These are phyloP conservation scores for Fraxinus pennsylvanica DNA, from an alignment of 257 asterid species.

Conservation along the genomic window DNA sequence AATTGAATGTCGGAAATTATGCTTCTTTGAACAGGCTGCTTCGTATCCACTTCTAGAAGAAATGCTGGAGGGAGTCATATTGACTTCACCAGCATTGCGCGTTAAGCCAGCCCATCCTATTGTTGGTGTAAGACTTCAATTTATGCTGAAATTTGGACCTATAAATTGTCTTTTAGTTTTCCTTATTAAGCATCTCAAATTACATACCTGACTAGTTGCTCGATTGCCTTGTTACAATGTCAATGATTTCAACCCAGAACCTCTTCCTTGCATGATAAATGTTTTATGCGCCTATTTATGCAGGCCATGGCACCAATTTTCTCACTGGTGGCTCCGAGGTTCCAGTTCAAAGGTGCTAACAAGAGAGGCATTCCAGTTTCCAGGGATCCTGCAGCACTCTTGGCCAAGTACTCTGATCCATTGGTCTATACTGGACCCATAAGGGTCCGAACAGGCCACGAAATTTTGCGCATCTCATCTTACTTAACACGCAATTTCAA, in stretches of 20 bases:
- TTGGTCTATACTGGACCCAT: constrained; percentile 96
- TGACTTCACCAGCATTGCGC: constrained; percentile 98
- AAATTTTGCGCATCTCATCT: constrained; percentile 83
- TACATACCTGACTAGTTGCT: background rate
- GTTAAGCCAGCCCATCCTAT: constrained; percentile 98
- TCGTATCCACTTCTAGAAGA: constrained; percentile 67
- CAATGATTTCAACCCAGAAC: background rate
- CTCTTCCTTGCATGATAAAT: background rate
- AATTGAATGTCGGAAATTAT: constrained; percentile 15
- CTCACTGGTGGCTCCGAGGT: constrained; percentile 88
- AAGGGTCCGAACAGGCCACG: constrained; percentile 96
- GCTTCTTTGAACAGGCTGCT: constrained; percentile 63
- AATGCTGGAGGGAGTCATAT: constrained; percentile 86
- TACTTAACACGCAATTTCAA: constrained; percentile 72
- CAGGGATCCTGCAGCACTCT: constrained; percentile 81
- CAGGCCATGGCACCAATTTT: constrained; percentile 96
- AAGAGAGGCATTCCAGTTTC: constrained; percentile 95
- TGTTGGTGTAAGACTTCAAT: constrained; percentile 72
- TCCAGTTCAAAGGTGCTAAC: constrained; percentile 98
- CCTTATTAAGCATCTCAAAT: background rate
- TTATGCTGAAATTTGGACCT: background rate
- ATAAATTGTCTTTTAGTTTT: background rate
- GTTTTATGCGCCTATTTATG: background rate
- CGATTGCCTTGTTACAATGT: background rate
- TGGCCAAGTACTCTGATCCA: constrained; percentile 96